Conservation (phyloP, 306 rosid genomes). For the Lathyrus sativus region DNA sequence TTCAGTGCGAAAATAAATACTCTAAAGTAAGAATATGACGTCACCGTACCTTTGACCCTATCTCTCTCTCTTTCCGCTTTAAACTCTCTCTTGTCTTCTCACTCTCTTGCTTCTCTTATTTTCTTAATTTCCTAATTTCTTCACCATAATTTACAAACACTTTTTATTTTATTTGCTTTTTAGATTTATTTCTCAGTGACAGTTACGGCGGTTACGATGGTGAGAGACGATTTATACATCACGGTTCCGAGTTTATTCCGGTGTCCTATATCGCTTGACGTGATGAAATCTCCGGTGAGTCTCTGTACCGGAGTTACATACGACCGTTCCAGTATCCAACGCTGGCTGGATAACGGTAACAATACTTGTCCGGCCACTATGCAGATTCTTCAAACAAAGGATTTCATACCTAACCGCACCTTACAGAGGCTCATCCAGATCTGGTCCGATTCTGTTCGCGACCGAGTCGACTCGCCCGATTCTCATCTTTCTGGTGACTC, state of each 20-base stretch:
- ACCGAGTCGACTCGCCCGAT: constrained; percentile 48
- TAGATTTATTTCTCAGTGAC: neutral
- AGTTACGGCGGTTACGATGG: constrained; percentile 45
- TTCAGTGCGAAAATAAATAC: constrained; percentile 26
- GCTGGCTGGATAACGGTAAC: constrained; percentile 94
- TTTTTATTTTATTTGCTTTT: neutral
- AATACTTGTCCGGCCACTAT: constrained; percentile 98
- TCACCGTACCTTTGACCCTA: constrained; percentile 85
- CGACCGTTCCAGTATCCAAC: constrained; percentile 93
- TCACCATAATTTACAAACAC: neutral
- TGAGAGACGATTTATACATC: constrained; percentile 71
- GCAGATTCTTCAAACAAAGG: constrained; percentile 81
- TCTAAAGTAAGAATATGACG: constrained; percentile 52
- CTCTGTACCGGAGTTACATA: constrained; percentile 93
- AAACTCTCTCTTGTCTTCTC: constrained; percentile 50
- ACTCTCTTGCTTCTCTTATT: constrained; percentile 31
- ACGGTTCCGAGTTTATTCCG: constrained; percentile 75
- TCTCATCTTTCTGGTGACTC: constrained; percentile 25
- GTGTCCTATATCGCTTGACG: constrained; percentile 86
- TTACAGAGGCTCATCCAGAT: constrained; percentile 87
- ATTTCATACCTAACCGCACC: constrained; percentile 76
- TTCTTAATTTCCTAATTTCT: neutral
- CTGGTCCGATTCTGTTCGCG: constrained; percentile 77
- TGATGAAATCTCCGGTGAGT: constrained; percentile 95
- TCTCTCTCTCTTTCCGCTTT: constrained; percentile 53